These are phyloP conservation scores for Ustilago sp. DNA, from an alignment of 1,284 basidiomycete species.

Conservation along the genomic window DNA sequence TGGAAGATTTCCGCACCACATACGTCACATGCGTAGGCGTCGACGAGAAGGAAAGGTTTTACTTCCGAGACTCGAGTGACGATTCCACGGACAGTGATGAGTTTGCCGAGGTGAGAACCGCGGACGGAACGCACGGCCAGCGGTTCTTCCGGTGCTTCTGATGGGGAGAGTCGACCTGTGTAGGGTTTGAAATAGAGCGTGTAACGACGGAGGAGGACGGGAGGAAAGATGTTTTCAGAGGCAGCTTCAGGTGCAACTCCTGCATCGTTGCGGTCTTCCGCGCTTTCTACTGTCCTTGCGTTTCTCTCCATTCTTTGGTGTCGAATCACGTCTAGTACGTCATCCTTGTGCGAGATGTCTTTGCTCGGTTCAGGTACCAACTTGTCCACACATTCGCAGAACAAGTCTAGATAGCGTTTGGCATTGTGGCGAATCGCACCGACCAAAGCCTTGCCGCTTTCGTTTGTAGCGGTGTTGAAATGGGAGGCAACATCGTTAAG, in stretches of 20 bases:
- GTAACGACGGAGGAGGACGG: slow-evolving; percentile 90
- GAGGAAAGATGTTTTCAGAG: slow-evolving; percentile 73
- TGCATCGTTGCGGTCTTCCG: slow-evolving; percentile 41
- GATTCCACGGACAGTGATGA: slow-evolving; percentile 96
- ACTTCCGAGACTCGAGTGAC: slow-evolving; percentile 99
- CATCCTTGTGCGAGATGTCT: slow-evolving; percentile 79
- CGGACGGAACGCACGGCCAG: slow-evolving; percentile 92
- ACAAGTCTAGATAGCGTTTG: slow-evolving; percentile 88
- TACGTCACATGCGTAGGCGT: slow-evolving; percentile 97
- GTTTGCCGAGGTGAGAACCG: slow-evolving; percentile 84
- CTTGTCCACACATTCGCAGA: slow-evolving; percentile 87
- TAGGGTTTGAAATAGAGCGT: slow-evolving; percentile 93
- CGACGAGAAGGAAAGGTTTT: slow-evolving; percentile 95
- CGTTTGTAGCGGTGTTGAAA: slow-evolving; percentile 34
- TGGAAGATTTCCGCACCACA: slow-evolving; percentile 99
- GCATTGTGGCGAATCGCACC: slow-evolving; percentile 80
- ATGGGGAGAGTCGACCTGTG: slow-evolving; percentile 67
- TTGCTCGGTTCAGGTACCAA: slow-evolving; percentile 79
- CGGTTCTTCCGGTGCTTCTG: slow-evolving; percentile 49
- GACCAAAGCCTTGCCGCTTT: slow-evolving; percentile 46
- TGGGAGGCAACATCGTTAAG: slow-evolving; percentile 80
- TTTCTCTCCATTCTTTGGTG: slow-evolving; percentile 92
- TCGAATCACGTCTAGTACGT: slow-evolving; percentile 68
- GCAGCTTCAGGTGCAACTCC: slow-evolving; percentile 42
- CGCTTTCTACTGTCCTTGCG: slow-evolving; percentile 75